Conservation (phyloP, 495 filamentous ascomycete species). For the Penicillium atrosanguineum region DNA sequence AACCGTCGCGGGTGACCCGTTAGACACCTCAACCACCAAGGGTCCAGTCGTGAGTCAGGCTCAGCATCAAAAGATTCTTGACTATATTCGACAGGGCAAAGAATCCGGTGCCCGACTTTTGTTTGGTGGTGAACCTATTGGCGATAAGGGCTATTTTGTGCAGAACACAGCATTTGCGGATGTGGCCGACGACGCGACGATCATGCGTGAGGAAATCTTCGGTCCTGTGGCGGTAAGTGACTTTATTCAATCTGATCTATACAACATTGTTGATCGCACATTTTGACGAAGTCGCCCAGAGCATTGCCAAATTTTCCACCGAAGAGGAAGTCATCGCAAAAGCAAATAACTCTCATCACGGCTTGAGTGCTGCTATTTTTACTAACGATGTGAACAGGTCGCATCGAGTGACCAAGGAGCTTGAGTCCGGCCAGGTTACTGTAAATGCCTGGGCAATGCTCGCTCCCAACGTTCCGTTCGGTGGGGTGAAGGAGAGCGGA, state of each 20-base stretch:
- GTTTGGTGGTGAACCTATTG: slow-evolving; percentile 58
- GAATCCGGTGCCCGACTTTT: slow-evolving; percentile 73
- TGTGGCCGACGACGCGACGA: slow-evolving; percentile 33
- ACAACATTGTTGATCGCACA: not conserved
- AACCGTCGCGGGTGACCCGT: slow-evolving; percentile 69
- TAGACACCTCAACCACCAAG: slow-evolving; percentile 67
- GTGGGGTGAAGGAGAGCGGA: slow-evolving; percentile 55
- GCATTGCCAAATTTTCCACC: slow-evolving; percentile 58
- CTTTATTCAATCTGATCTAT: not conserved
- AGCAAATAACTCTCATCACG: slow-evolving; percentile 84
- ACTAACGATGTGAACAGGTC: slow-evolving; percentile 72
- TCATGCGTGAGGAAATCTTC: slow-evolving; percentile 53
- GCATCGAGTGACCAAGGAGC: slow-evolving; percentile 70
- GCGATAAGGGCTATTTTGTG: slow-evolving; percentile 46
- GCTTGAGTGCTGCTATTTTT: slow-evolving; percentile 79
- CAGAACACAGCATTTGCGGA: slow-evolving; percentile 48
- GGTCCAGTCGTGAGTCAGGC: slow-evolving; percentile 79
- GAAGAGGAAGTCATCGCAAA: slow-evolving; percentile 79
- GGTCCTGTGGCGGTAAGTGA: slow-evolving; percentile 42
- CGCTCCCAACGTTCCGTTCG: slow-evolving; percentile 40
- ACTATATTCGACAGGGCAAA: slow-evolving; percentile 73
- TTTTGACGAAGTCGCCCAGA: slow-evolving; percentile 4
- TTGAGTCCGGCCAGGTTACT: slow-evolving; percentile 65
- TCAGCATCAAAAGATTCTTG: slow-evolving; percentile 76
- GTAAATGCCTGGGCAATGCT: slow-evolving; percentile 24